phyloP scores from a whole-genome alignment of 2,329 filamentous ascomycete genomes.

The Colletotrichum endophyticum region DNA sequence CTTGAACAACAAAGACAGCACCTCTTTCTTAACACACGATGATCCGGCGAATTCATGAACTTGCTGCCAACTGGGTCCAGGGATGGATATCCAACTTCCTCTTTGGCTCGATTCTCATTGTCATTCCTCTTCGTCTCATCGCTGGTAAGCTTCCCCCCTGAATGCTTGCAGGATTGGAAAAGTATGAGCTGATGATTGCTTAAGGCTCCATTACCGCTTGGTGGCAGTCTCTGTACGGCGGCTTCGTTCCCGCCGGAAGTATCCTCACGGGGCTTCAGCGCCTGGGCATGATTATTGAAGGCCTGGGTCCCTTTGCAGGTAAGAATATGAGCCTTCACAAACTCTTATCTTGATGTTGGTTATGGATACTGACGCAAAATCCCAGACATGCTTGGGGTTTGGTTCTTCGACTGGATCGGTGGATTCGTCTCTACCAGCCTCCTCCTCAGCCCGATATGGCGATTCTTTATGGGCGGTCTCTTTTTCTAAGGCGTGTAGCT shows the following conservation, averaged over 20 bases:
- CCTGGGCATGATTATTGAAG: not conserved
- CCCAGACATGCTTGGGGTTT: not conserved
- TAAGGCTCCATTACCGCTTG: not conserved
- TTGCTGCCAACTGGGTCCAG: not conserved
- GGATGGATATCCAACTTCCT: not conserved
- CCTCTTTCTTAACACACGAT: not conserved
- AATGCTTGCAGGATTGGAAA: accelerated
- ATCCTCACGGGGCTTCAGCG: not conserved
- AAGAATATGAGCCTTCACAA: not conserved
- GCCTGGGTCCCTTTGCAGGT: not conserved
- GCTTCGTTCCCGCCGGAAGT: not conserved
- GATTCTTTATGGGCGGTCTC: not conserved
- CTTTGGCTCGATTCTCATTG: not conserved
- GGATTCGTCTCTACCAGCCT: accelerated
- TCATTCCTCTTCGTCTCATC: not conserved
- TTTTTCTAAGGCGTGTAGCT: not conserved
- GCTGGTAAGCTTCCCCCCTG: accelerated
- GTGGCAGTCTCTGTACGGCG: not conserved
- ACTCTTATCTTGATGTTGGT: accelerated
- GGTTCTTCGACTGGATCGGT: not conserved
- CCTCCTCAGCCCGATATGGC: accelerated
- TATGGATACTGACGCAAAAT: not conserved
- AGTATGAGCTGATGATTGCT: not conserved
- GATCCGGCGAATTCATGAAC: not conserved
- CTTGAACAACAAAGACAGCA: accelerated